Evolutionary conservation across 306 rosid genomes (phyloP), one percentile per base, ranked within the genome.

Genomic region (Vicia sativa): DNA sequence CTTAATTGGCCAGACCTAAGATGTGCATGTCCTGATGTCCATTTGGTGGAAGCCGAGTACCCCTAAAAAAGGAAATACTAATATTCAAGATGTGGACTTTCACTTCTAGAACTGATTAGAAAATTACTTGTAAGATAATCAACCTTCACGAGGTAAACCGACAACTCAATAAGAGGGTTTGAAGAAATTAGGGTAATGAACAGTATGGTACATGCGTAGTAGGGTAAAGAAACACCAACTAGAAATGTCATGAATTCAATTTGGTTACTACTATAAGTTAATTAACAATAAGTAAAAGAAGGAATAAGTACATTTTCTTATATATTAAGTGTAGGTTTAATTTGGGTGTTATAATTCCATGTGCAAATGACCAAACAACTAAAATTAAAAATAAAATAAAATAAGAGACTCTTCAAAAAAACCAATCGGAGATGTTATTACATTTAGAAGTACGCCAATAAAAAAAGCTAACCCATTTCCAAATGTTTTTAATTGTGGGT

Each of bases 41-140:
- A n/a, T 31, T 31, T 31, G 4, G 48, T 70, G 19, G 15, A 11
- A 56, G 34, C 39, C 9, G 11, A 10, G 46, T 60, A 48, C 39
- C 50, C 68, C 12, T 3, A 18, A 71, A 34, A 29, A 31, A 0
- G 48, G 35, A 45, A 71, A 60, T 16, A 29, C 26, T 39, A 67
- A 31, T 45, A 13, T 45, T 28, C 57, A 42, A 42, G 4, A 26
- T 26, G 66, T 41, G 31, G 39, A 71, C 59, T 59, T 25, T 21
- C 3, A n/a, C 8, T 2, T 60, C 8, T 12, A 15, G n/a, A 43
- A 19, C 7, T 72, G 8, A 42, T 42, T 26, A 11, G 11, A 8
- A 7, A 2, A 57, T 61, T 19, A 52, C 42, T 41, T 76, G 52
- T 59, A 68, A 61, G 29, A 41, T 61, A 52, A 68, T 68, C 63